phyloP scores from a whole-genome alignment of 805 yeast species.

The Candida gorgasii region DNA sequence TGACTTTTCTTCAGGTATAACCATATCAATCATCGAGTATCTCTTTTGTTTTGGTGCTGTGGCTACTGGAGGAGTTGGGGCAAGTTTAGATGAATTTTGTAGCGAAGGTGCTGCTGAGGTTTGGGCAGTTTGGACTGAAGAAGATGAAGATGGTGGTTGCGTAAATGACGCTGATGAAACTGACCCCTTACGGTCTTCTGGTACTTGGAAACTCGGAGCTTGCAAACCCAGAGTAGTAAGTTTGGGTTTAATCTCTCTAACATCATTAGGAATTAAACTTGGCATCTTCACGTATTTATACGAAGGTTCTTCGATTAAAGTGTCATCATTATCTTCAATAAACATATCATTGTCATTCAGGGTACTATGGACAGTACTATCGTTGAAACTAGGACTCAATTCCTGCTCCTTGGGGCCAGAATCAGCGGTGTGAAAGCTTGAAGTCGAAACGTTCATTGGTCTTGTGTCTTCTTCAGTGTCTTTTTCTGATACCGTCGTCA shows the following conservation, averaged over 20 bases:
- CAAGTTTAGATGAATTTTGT: no score
- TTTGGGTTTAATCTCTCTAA: not conserved
- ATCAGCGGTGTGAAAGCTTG: slow-evolving; percentile 17
- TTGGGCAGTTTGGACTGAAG: no score
- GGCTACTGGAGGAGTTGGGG: no score
- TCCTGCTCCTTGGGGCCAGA: slow-evolving; percentile 5
- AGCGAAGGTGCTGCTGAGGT: no score
- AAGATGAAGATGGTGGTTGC: no score
- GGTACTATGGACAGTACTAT: slow-evolving; percentile 14
- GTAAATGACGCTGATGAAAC: no score
- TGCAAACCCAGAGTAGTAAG: not conserved
- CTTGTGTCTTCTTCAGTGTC: not conserved
- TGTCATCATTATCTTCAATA: slow-evolving; percentile 24
- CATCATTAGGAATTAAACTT: slow-evolving; percentile 14
- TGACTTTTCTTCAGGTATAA: slow-evolving; percentile 7
- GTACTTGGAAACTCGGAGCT: not conserved
- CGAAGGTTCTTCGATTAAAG: slow-evolving; percentile 22
- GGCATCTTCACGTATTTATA: slow-evolving; percentile 17
- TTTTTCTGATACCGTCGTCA: slow-evolving; percentile 2
- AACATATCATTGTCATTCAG: slow-evolving; percentile 10
- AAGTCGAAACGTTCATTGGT: not conserved
- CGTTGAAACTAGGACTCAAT: slow-evolving; percentile 10
- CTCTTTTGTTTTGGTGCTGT: not conserved
- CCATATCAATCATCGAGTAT: slow-evolving; percentile 10
- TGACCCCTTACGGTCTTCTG: no score